Conservation (phyloP, 1,284 basidiomycete species). For the Peniophora sp. region DNA sequence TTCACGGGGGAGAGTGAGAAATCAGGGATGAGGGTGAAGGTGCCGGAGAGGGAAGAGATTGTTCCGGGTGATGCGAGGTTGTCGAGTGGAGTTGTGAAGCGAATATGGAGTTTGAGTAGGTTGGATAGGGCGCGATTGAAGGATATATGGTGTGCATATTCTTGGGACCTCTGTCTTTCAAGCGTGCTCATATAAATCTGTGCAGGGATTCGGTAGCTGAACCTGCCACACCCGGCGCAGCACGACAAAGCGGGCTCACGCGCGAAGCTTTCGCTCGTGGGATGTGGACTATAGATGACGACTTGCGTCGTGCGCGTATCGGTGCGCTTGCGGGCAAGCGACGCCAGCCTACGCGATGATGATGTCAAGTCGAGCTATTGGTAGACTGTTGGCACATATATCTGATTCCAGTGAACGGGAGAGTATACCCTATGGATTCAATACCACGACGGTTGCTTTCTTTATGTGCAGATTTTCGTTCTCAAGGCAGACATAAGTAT, state of each 20-base stretch:
- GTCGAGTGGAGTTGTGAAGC: slow-evolving; percentile 45
- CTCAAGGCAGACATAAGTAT: too few relatives aligned
- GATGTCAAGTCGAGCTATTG: too few relatives aligned
- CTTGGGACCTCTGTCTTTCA: background rate
- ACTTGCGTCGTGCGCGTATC: slow-evolving; percentile 54
- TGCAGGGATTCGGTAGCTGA: background rate
- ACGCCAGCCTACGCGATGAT: too few relatives aligned
- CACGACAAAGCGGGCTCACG: slow-evolving; percentile 54
- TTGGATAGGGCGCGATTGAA: slow-evolving; percentile 44
- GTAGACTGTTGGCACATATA: too few relatives aligned
- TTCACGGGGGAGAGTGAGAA: slow-evolving; percentile 10
- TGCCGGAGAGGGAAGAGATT: slow-evolving; percentile 28
- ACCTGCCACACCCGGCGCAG: slow-evolving; percentile 42
- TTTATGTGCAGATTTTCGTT: too few relatives aligned
- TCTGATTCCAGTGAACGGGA: too few relatives aligned
- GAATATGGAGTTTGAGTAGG: slow-evolving; percentile 58
- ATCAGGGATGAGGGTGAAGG: slow-evolving; percentile 19
- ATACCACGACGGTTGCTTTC: too few relatives aligned
- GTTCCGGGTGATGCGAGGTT: slow-evolving; percentile 1
- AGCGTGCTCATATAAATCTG: slow-evolving; percentile 1
- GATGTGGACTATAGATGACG: slow-evolving; percentile 83
- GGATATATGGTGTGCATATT: slow-evolving; percentile 53
- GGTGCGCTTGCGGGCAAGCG: background rate
- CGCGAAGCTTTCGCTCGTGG: slow-evolving; percentile 62
- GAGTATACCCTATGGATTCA: too few relatives aligned